Evolutionary conservation across 75 land plant species (phyloP).

Genomic region (Sequoiadendron giganteum): DNA sequence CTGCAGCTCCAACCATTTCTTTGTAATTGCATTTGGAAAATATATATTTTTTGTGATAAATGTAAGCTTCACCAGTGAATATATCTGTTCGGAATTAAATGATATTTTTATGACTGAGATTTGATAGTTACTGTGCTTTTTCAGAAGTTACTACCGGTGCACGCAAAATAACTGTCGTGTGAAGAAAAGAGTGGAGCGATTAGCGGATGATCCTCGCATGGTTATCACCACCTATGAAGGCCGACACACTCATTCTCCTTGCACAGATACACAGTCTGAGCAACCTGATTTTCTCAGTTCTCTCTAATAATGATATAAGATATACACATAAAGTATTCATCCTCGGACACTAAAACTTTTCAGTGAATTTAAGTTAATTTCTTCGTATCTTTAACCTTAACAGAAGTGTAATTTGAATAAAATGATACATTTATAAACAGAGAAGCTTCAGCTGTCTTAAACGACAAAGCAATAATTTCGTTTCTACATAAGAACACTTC

Average conservation of each 20-base stretch:
- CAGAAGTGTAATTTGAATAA: not conserved
- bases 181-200: slow-evolving; percentile 63
- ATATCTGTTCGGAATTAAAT: not conserved
- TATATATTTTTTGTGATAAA: too few species aligned
- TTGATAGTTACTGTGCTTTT: not conserved
- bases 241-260: slow-evolving; percentile 39
- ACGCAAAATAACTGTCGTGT: slow-evolving; percentile 54
- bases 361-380: not conserved
- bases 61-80: too few species aligned
- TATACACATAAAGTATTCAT: not conserved
- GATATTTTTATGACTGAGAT: not conserved
- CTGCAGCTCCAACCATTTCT: too few species aligned
- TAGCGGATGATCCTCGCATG: slow-evolving; percentile 51
- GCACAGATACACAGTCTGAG: slow-evolving; percentile 20
- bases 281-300: not conserved
- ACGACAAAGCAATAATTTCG: not conserved
- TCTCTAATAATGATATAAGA: not conserved
- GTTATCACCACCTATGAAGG: slow-evolving; percentile 75
- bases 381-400: not conserved
- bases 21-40: too few species aligned
- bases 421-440: not conserved
- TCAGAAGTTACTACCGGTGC: slow-evolving; percentile 67
- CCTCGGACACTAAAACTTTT: not conserved
- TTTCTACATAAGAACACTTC: not conserved
- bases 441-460: not conserved